Base-by-base conservation (phyloP, 1,284 basidiomycete genomes). In the Clitocybe nebularis region DNA sequence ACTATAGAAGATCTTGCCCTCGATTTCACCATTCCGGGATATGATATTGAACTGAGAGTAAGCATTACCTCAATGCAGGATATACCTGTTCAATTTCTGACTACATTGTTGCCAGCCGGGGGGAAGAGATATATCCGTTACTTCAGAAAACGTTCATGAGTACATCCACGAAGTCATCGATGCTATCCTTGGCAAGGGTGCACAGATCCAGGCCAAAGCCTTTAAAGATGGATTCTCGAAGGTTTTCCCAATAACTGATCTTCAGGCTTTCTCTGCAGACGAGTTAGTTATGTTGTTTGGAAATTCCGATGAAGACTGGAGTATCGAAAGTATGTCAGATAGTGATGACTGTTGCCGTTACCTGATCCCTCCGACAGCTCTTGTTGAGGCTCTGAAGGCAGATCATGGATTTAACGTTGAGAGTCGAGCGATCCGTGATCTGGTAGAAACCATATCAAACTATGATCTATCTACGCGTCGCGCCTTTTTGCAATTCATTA, bases 351-450 rank as follows among this genome's bases (percentile, higher is more conserved):
- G 40, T 21, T 14, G 21, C 10, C 38, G 5, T 6, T 17, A 17
- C 40, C 53, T 47, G 41, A 48, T 46, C 43, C 47, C 23, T 43
- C 40, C 39, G 36, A 16, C 48, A 89, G 94, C 93, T n/a, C 74
- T 99, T 33, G 81, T 79, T 41, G 90, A 93, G 58, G 81, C 87
- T 4, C 68, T 98, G 66, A 98, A 98, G 65, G 95, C 96, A 7
- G 96, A 99, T 59, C 96, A 99, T 62, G 96, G 96, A 7, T 98
- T 95, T 73, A 94, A 94, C 52, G 82, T 89, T 14, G 95, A 98
- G 61, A 95, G 91, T 59, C 80, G 83, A 21, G 82, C 93, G 1
- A 93, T 99, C 52, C 81, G 84, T 33, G 84, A 93, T 58, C 74
- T 99, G 47, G 68, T 97, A 25, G 85, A 88, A 44, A 79, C 94